phyloP scores from a whole-genome alignment of 345 rosid species.

The Syzygium jambos region DNA sequence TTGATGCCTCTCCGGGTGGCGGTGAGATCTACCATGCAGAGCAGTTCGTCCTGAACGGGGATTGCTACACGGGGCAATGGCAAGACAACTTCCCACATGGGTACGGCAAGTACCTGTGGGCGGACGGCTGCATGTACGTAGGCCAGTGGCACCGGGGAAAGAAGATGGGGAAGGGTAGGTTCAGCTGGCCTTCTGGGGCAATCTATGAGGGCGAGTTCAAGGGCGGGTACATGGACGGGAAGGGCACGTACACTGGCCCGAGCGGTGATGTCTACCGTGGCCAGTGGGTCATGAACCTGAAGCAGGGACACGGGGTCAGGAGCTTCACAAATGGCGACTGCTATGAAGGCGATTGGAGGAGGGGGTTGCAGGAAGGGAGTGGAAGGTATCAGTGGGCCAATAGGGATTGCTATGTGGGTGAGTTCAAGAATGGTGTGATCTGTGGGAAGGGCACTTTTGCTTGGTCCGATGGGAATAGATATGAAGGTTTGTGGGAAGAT shows the following conservation, averaged over 20 bases:
- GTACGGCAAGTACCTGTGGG: slow-evolving; percentile 82
- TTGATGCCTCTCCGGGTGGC: neutral
- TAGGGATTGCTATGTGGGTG: slow-evolving; percentile 50
- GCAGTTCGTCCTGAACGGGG: slow-evolving; percentile 73
- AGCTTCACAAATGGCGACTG: slow-evolving; percentile 58
- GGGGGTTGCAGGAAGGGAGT: slow-evolving; percentile 70
- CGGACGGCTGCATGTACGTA: slow-evolving; percentile 77
- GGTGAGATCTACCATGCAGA: slow-evolving; percentile 56
- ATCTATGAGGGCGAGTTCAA: slow-evolving; percentile 91
- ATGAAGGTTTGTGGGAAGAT: slow-evolving; percentile 79
- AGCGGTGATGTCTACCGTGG: slow-evolving; percentile 68
- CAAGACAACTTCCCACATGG: slow-evolving; percentile 76
- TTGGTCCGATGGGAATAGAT: slow-evolving; percentile 60
- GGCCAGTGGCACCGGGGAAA: slow-evolving; percentile 89
- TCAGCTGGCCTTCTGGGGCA: slow-evolving; percentile 92
- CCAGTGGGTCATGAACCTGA: slow-evolving; percentile 84
- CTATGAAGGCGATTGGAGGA: slow-evolving; percentile 87
- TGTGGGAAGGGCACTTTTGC: slow-evolving; percentile 59
- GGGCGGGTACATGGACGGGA: slow-evolving; percentile 85
- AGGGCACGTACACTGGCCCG: slow-evolving; percentile 50
- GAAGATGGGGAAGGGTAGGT: slow-evolving; percentile 75
- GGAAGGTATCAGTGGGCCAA: slow-evolving; percentile 74
- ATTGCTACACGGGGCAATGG: slow-evolving; percentile 88
- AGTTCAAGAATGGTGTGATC: slow-evolving; percentile 71
- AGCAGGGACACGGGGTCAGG: slow-evolving; percentile 72